Evolutionary conservation across 2,329 filamentous ascomycete species (phyloP).

Genomic region (Hypoxylon sp.): DNA sequence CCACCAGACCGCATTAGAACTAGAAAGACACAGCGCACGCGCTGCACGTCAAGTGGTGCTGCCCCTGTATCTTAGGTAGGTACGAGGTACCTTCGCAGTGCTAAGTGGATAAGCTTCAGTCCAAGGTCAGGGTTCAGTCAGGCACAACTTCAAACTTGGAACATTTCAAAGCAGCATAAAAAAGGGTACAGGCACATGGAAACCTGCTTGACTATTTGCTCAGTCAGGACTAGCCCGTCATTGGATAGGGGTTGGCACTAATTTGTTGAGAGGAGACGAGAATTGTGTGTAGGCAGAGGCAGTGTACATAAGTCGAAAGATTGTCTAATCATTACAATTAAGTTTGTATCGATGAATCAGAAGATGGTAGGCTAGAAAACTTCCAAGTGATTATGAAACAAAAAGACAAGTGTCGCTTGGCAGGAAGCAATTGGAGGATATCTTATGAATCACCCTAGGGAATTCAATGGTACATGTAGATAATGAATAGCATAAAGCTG

Average conservation of each 20-base stretch:
- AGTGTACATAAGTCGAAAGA: slow-evolving; percentile 9
- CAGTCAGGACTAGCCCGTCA: slow-evolving; percentile 18
- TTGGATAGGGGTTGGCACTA: slow-evolving; percentile 13
- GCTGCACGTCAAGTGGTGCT: slow-evolving; percentile 37
- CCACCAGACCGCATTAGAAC: slow-evolving; percentile 36
- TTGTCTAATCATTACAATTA: slow-evolving; percentile 15
- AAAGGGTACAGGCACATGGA: slow-evolving; percentile 16
- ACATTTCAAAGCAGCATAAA: slow-evolving; percentile 34
- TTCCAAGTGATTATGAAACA: slow-evolving; percentile 5
- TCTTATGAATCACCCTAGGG: slow-evolving; percentile 12
- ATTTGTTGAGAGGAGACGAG: slow-evolving; percentile 15
- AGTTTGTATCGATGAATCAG: slow-evolving; percentile 16
- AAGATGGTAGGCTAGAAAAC: background rate
- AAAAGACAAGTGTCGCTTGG: slow-evolving; percentile 18
- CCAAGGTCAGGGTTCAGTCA: slow-evolving; percentile 29
- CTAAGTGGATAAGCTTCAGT: slow-evolving; percentile 17
- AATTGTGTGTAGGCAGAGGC: slow-evolving; percentile 10
- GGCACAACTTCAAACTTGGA: slow-evolving; percentile 42
- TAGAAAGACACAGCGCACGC: slow-evolving; percentile 28
- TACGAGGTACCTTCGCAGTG: slow-evolving; percentile 25
- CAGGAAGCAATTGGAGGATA: slow-evolving; percentile 17
- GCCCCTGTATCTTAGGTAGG: slow-evolving; percentile 26
- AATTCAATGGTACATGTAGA: background rate
- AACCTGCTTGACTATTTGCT: slow-evolving; percentile 23
- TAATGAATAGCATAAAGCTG: slow-evolving; percentile 26